Conservation (phyloP, 306 rosid species). For the Corylus avellana region DNA sequence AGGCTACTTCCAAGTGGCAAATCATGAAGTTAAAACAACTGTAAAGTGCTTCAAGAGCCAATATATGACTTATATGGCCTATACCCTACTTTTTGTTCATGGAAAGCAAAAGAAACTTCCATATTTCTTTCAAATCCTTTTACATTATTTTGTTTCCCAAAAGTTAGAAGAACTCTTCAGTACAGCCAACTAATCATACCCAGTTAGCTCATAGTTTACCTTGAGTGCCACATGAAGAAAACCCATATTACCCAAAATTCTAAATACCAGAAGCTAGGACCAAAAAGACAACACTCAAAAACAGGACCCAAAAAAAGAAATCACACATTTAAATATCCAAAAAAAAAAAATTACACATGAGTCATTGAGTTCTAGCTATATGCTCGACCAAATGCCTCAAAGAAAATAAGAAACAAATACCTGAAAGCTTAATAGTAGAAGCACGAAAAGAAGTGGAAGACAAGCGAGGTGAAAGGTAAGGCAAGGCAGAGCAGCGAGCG, state of each 20-base stretch:
- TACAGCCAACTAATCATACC: background rate
- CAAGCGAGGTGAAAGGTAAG: constrained; percentile 74
- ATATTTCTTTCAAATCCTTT: background rate
- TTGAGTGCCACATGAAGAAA: background rate
- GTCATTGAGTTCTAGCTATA: background rate
- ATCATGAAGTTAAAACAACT: background rate
- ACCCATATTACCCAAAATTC: background rate
- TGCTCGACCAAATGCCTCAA: constrained; percentile 7
- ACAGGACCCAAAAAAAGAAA: background rate
- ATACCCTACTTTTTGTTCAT: background rate
- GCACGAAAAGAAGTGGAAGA: constrained; percentile 47
- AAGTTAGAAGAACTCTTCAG: background rate
- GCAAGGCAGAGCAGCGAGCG: constrained; percentile 65
- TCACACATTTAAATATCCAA: background rate
- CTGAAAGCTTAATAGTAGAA: constrained; percentile 52
- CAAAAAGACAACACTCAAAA: background rate
- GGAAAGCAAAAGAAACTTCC: background rate
- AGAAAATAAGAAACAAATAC: constrained; percentile 27
- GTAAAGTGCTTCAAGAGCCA: background rate
- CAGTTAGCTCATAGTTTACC: background rate
- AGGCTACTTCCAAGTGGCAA: background rate
- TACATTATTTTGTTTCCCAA: background rate
- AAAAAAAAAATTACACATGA: background rate
- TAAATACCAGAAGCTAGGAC: background rate
- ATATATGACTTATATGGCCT: background rate